A percentile compares a stretch with the other conserved stretches of the same genome.
These are phyloP conservation scores for Rickenella mellea DNA, from an alignment of 768 basidiomycete species.

Conservation along the genomic window DNA sequence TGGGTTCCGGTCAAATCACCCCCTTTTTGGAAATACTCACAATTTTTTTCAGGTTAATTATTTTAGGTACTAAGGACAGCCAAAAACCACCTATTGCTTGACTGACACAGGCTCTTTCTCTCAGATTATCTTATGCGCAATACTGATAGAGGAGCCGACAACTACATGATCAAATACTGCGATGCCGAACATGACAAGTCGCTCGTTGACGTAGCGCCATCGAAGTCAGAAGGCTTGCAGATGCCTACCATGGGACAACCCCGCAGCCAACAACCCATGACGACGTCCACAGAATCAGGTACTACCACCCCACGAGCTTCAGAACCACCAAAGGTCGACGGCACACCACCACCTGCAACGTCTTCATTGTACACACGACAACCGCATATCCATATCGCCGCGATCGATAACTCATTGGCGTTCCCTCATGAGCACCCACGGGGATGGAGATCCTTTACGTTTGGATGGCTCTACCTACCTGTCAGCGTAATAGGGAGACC, in stretches of 20 bases:
- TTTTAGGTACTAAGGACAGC: slow-evolving; percentile 53
- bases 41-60: slow-evolving; percentile 52
- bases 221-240: slow-evolving; percentile 51
- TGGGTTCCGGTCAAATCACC: slow-evolving; percentile 23
- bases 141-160: slow-evolving; percentile 82
- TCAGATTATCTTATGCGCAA: slow-evolving; percentile 88
- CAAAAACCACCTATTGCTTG: background rate
- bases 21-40: slow-evolving; percentile 1
- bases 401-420: slow-evolving; percentile 88
- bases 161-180: slow-evolving; percentile 90
- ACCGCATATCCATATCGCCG: slow-evolving; percentile 85
- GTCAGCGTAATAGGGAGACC: slow-evolving; percentile 80
- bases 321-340: slow-evolving; percentile 2
- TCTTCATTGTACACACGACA: slow-evolving; percentile 37
- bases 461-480: slow-evolving; percentile 82
- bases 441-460: slow-evolving; percentile 70
- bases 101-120: background rate
- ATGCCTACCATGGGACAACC: slow-evolving; percentile 55
- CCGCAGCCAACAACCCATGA: slow-evolving; percentile 26
- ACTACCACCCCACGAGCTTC: slow-evolving; percentile 6
- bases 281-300: slow-evolving; percentile 26
- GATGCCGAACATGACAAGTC: slow-evolving; percentile 72
- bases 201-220: slow-evolving; percentile 71
- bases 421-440: slow-evolving; percentile 88
- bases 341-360: too few species aligned